These are phyloP conservation scores for Nitzschia sp. DNA, from an alignment of 108 stramenopile species.

Conservation along the genomic window DNA sequence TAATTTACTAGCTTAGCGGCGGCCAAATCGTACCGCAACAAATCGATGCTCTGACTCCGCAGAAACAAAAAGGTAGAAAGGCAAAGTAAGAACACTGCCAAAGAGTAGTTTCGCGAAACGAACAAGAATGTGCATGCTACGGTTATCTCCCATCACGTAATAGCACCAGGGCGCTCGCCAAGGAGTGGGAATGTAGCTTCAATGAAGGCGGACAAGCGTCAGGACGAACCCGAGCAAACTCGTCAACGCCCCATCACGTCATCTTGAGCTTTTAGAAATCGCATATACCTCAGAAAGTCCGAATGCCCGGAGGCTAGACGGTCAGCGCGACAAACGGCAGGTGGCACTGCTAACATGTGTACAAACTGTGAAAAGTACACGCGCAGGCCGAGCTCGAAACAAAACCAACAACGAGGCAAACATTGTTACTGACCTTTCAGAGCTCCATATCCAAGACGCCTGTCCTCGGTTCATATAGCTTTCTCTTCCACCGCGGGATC, in stretches of 20 bases:
- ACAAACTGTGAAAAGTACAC: conserved; percentile 58
- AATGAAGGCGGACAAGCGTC: conserved; percentile 45
- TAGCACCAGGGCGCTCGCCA: conserved; percentile 78
- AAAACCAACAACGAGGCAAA: conserved; percentile 6
- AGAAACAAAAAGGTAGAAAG: not conserved
- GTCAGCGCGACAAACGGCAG: conserved; percentile 63
- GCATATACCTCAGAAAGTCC: conserved; percentile 69
- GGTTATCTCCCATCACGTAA: conserved; percentile 82
- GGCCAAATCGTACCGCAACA: no score
- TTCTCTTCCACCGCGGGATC: conserved; percentile 82
- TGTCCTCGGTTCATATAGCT: conserved; percentile 64
- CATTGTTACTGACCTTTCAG: not conserved
- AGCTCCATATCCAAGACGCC: conserved; percentile 16
- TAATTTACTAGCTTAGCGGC: no score
- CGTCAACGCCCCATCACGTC: conserved; percentile 43
- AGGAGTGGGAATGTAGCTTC: conserved; percentile 82
- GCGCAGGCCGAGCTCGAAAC: conserved; percentile 69
- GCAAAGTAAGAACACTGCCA: not conserved
- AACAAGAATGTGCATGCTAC: conserved; percentile 62
- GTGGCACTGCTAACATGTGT: conserved; percentile 68
- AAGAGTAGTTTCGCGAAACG: not conserved
- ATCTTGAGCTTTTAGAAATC: conserved; percentile 72
- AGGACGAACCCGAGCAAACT: conserved; percentile 45
- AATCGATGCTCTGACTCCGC: no score
- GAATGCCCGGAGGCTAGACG: conserved; percentile 28